Base-by-base conservation (phyloP, 345 rosid species). In the Hibiscus tridactylites region DNA sequence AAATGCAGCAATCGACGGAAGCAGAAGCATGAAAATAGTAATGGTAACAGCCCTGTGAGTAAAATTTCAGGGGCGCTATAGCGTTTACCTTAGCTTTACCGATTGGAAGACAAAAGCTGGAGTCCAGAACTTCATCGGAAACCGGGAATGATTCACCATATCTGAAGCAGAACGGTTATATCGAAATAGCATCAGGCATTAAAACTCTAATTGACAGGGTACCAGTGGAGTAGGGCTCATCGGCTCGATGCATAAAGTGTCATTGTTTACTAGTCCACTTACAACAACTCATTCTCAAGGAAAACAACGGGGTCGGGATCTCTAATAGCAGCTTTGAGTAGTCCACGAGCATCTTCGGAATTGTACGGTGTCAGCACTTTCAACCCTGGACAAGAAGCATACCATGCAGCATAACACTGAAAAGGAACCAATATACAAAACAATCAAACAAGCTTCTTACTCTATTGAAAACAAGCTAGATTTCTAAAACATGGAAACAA, bases 341-440 rank as follows among this genome's bases (percentile, higher is more conserved):
- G 89, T 56, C 97, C 97, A 29, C 93, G 91, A 57, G 95, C 91
- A 83, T 94, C 98, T 83, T 94, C 97, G 9, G 96, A 87, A 68
- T 86, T 88, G 74, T 91, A 94, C 42, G 96, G 98, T 69, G 85
- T 28, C n/a, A 91, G 80, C 10, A 94, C 98, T 80, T 94, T 92
- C 76, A 95, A 82, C 42, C 98, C 98, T 46, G 97, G 96, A 72
- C 88, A 85, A 70, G 95, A 77, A 70, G 84, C 93, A 73, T 80
- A 94, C 97, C 98, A 94, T 33, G 96, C 69, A 28, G 98, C 98
- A 85, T 83, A 94, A 75, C 98, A 94, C 98, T 94, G 70, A 73
- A 87, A 29, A 68, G 28, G 24, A 74, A 65, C 26, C 52, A 19
- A 33, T 35, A 68, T 39, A 57, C 5, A 33, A 9, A 61, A 54